Conservation (phyloP, 1,284 basidiomycete genomes). For the Cryptococcus neoformans region DNA sequence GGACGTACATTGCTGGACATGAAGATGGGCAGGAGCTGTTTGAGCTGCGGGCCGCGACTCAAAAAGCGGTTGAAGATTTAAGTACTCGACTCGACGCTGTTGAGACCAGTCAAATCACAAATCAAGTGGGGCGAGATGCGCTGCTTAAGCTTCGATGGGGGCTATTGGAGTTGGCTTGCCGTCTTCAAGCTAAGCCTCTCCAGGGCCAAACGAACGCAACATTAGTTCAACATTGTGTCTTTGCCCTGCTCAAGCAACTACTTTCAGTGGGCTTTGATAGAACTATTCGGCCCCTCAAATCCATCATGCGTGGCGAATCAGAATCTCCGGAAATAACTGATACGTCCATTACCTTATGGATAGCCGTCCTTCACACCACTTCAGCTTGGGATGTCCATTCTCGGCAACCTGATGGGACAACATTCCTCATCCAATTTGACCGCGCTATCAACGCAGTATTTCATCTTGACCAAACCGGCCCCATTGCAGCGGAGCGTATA, state of each 20-base stretch:
- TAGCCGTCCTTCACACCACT: conserved; percentile 63
- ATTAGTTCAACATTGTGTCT: conserved; percentile 9
- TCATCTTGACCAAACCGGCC: conserved; percentile 30
- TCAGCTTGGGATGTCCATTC: conserved; percentile 13
- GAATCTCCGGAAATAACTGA: conserved; percentile 49
- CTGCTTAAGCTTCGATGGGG: conserved; percentile 59
- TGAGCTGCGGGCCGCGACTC: neutral
- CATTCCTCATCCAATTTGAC: conserved; percentile 50
- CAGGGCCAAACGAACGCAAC: neutral
- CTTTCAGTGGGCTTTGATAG: conserved; percentile 57
- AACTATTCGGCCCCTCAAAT: conserved; percentile 52
- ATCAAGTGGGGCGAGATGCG: conserved; percentile 8
- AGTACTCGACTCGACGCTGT: conserved; percentile 17
- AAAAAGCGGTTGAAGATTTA: conserved; percentile 4
- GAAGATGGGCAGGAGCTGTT: neutral
- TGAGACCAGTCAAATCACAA: conserved; percentile 3
- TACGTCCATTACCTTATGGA: conserved; percentile 67
- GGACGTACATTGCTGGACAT: conserved; percentile 7
- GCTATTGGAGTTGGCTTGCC: conserved; percentile 55
- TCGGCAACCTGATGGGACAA: conserved; percentile 28
- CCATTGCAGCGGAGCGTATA: conserved; percentile 63
- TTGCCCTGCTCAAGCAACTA: conserved; percentile 56
- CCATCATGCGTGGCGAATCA: conserved; percentile 40
- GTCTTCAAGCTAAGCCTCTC: neutral
- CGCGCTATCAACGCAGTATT: conserved; percentile 37